phyloP scores from a whole-genome alignment of 2,329 filamentous ascomycete genomes.

The Diplodia corticola region DNA sequence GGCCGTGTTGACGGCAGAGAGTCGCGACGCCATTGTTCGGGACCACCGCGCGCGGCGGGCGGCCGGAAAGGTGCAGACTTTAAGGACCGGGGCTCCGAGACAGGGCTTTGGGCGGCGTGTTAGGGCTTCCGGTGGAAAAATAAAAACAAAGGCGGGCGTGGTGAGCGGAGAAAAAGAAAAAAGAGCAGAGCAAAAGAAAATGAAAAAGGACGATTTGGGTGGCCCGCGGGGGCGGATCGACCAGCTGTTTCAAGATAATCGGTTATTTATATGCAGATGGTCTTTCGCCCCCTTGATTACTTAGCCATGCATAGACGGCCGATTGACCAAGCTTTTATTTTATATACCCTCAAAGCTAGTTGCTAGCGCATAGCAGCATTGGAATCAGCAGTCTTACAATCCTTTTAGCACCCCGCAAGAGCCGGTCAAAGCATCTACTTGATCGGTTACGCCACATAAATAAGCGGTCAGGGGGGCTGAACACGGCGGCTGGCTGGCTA shows the following conservation, averaged over 20 bases:
- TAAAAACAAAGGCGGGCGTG: neutral
- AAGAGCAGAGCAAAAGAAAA: slow-evolving; percentile 7
- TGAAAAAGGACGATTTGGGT: neutral
- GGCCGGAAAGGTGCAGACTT: neutral
- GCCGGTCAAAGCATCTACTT: too few relatives aligned
- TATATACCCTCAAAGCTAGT: too few relatives aligned
- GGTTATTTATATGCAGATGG: too few relatives aligned
- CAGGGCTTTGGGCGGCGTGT: neutral
- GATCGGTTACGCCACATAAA: too few relatives aligned
- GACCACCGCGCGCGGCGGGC: neutral
- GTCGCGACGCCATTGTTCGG: slow-evolving; percentile 10
- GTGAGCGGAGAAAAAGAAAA: neutral
- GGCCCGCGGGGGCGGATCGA: neutral
- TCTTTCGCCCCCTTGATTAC: too few relatives aligned
- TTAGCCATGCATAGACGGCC: too few relatives aligned
- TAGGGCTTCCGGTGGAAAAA: neutral
- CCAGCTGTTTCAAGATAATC: neutral
- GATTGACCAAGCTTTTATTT: too few relatives aligned
- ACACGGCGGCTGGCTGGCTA: neutral
- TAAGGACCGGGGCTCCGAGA: neutral
- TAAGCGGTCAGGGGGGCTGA: too few relatives aligned
- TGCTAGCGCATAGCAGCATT: too few relatives aligned
- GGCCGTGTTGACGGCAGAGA: neutral
- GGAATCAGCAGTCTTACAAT: too few relatives aligned
- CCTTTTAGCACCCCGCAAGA: too few relatives aligned